Percentiles rank a stretch among this genome's conserved stretches.
phyloP scores from a whole-genome alignment of 2,329 filamentous ascomycete genomes.

The Seiridium cupressi region DNA sequence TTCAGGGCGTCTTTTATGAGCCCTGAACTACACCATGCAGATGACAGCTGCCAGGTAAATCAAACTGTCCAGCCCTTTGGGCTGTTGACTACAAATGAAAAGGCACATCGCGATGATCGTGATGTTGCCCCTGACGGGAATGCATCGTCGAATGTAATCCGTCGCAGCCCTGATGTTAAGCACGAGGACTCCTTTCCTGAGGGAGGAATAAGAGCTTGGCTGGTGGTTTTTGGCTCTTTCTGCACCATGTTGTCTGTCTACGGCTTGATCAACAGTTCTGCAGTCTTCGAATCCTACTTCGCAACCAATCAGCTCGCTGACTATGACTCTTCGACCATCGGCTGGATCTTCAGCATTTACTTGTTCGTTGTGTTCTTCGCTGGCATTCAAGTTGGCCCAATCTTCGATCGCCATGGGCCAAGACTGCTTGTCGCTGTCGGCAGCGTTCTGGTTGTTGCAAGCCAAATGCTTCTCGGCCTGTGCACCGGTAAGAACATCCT shows the following conservation, averaged over 20 bases:
- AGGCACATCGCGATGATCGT: not conserved
- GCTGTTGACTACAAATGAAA: slow-evolving; percentile 6
- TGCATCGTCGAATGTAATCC: no score
- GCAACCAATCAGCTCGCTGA: slow-evolving; percentile 67
- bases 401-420: slow-evolving; percentile 4
- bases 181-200: slow-evolving; percentile 60
- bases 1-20: slow-evolving; percentile 5
- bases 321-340: slow-evolving; percentile 66
- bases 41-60: slow-evolving; percentile 14
- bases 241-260: slow-evolving; percentile 68
- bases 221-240: slow-evolving; percentile 76
- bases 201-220: slow-evolving; percentile 70
- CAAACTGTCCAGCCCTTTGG: slow-evolving; percentile 12
- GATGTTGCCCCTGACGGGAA: not conserved
- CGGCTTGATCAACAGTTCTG: slow-evolving; percentile 73
- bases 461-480: slow-evolving; percentile 10
- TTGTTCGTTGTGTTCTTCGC: slow-evolving; percentile 80
- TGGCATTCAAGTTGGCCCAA: slow-evolving; percentile 70
- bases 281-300: slow-evolving; percentile 77
- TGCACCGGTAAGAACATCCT: slow-evolving; percentile 3
- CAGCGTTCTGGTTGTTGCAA: slow-evolving; percentile 7
- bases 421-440: slow-evolving; percentile 2
- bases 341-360: slow-evolving; percentile 87
- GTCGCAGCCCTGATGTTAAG: no score
- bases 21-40: slow-evolving; percentile 7